These are phyloP conservation scores for Lachnellula arida DNA, from an alignment of 2,329 filamentous ascomycete species.

Conservation along the genomic window DNA sequence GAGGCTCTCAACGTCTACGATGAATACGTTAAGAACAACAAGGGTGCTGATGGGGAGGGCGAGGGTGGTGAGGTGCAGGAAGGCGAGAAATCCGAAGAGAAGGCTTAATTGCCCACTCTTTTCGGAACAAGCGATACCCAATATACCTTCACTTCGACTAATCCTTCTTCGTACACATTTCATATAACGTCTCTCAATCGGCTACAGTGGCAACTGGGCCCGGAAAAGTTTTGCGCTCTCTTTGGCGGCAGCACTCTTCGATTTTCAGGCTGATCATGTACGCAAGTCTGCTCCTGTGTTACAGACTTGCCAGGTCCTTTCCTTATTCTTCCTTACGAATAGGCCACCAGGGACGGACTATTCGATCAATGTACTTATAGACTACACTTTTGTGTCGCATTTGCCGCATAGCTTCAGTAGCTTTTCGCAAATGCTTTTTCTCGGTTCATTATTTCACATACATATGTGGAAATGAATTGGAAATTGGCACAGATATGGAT, in stretches of 20 bases:
- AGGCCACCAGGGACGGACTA: conserved; percentile 9
- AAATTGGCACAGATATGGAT: conserved; percentile 9
- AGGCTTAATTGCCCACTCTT: conserved; percentile 42
- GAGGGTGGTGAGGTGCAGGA: conserved; percentile 42
- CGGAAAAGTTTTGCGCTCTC: conserved; percentile 32
- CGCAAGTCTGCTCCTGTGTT: conserved; percentile 7
- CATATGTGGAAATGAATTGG: conserved; percentile 7
- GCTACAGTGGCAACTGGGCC: conserved; percentile 23
- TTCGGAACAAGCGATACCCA: conserved; percentile 12
- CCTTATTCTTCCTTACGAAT: conserved; percentile 16
- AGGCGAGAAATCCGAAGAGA: conserved; percentile 47
- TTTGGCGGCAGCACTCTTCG: conserved; percentile 21
- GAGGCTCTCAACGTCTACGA: conserved; percentile 97
- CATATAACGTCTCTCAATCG: conserved; percentile 28
- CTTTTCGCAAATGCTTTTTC: conserved; percentile 9
- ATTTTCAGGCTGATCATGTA: conserved; percentile 15
- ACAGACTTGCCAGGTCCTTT: conserved; percentile 13
- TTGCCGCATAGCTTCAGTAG: conserved; percentile 16
- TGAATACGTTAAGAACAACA: conserved; percentile 81
- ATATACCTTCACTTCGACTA: conserved; percentile 7
- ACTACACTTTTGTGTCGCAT: conserved; percentile 18
- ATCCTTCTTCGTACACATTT: conserved; percentile 21
- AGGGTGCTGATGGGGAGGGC: conserved; percentile 30
- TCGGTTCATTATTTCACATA: conserved; percentile 4
- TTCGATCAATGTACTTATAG: conserved; percentile 30